Percentiles rank a stretch among this genome's conserved stretches.
Conservation (phyloP, 345 rosid genomes). For the Pistacia atlantica region DNA sequence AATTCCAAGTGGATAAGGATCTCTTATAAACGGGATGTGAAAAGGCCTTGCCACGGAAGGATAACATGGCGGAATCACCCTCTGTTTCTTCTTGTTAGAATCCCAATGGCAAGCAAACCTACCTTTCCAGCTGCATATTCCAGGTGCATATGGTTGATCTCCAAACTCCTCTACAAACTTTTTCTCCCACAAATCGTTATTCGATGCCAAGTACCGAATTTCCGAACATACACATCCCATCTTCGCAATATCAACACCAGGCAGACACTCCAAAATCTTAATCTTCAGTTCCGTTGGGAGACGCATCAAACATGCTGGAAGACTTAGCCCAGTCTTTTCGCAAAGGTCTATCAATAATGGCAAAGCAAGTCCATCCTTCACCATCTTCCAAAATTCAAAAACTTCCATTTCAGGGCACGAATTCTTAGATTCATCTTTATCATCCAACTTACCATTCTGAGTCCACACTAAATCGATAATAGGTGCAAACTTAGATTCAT, state of each 20-base stretch:
- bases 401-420: conserved; percentile 32
- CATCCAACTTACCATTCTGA: conserved; percentile 14
- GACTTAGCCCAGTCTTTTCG: conserved; percentile 47
- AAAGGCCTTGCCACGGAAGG: conserved; percentile 4
- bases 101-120: conserved; percentile 41
- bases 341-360: conserved; percentile 66
- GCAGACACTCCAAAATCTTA: conserved; percentile 62
- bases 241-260: conserved; percentile 51
- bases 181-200: conserved; percentile 59
- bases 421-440: conserved; percentile 18
- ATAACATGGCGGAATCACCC: background rate
- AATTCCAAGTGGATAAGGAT: conserved; percentile 26
- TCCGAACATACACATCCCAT: conserved; percentile 53
- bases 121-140: conserved; percentile 45
- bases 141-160: background rate
- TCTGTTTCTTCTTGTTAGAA: conserved; percentile 25
- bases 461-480: conserved; percentile 37
- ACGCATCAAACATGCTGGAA: conserved; percentile 58
- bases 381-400: conserved; percentile 72
- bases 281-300: conserved; percentile 71
- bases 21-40: conserved; percentile 21
- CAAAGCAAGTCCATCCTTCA: conserved; percentile 64
- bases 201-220: conserved; percentile 47
- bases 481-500: conserved; percentile 47
- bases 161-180: conserved; percentile 53